Conservation (phyloP, 1,139 yeast species). For the Pichia sp. region DNA sequence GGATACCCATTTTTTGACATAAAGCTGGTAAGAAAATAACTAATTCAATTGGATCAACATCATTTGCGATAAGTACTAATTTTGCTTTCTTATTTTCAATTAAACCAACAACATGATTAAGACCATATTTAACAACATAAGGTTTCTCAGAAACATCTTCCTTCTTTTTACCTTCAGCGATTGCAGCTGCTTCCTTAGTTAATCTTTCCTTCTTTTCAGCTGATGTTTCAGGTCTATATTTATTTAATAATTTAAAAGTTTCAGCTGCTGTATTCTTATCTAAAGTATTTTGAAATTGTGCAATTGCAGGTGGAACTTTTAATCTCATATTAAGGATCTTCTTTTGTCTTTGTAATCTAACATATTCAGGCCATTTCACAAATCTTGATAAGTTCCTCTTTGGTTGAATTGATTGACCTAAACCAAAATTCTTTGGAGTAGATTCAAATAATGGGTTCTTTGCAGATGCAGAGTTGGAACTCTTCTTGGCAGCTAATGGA, state of each 20-base stretch:
- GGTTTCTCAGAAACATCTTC: slow-evolving; percentile 96
- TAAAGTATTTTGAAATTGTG: slow-evolving; percentile 91
- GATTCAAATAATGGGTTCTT: slow-evolving; percentile 68
- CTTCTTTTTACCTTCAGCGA: slow-evolving; percentile 95
- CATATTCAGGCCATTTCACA: slow-evolving; percentile 98
- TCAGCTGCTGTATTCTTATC: slow-evolving; percentile 98
- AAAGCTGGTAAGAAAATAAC: slow-evolving; percentile 96
- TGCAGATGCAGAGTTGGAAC: slow-evolving; percentile 25
- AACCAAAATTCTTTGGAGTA: slow-evolving; percentile 90
- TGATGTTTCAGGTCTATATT: slow-evolving; percentile 96
- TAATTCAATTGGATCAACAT: slow-evolving; percentile 97
- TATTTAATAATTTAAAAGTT: slow-evolving; percentile 93
- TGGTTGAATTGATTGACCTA: slow-evolving; percentile 94
- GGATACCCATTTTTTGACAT: slow-evolving; percentile 98
- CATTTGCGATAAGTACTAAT: slow-evolving; percentile 94
- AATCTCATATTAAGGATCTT: slow-evolving; percentile 90
- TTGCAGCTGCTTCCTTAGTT: slow-evolving; percentile 97
- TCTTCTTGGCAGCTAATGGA: slow-evolving; percentile 46
- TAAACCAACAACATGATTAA: slow-evolving; percentile 95
- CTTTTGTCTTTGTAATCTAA: slow-evolving; percentile 96
- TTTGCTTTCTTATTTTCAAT: slow-evolving; percentile 98
- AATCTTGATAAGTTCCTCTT: slow-evolving; percentile 92
- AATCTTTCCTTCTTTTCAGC: slow-evolving; percentile 98
- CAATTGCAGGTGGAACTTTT: slow-evolving; percentile 97
- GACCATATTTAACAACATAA: slow-evolving; percentile 91